A percentile compares a stretch with the other conserved stretches of the same genome.
Conservation (phyloP, 331 rosid species). For the Rhamnella rubrinervis region DNA sequence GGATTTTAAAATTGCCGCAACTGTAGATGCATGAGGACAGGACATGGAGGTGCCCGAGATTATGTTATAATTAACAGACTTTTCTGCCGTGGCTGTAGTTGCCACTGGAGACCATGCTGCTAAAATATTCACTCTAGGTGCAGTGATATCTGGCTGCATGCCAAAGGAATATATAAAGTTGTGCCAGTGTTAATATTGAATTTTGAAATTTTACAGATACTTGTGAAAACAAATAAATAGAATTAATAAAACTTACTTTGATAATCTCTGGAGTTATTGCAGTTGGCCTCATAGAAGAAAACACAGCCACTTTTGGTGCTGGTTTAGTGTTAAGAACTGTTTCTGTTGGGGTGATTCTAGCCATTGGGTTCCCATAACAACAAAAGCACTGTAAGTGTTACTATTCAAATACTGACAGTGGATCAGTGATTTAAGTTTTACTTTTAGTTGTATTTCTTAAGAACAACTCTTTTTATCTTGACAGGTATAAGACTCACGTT, state of each 20-base stretch:
- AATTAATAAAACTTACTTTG: constrained; percentile 39
- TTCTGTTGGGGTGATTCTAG: constrained; percentile 44
- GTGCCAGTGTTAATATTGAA: constrained; percentile 14
- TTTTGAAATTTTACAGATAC: constrained; percentile 5
- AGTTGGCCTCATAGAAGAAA: constrained; percentile 76
- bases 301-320: constrained; percentile 61
- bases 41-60: constrained; percentile 71
- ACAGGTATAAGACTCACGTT: constrained; percentile 47
- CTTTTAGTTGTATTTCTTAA: neutral
- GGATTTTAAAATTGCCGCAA: constrained; percentile 55
- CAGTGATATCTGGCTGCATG: constrained; percentile 62
- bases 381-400: constrained; percentile 4
- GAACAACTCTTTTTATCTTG: neutral
- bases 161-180: constrained; percentile 18
- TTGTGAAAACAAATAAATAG: neutral
- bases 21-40: constrained; percentile 59
- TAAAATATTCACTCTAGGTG: constrained; percentile 63
- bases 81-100: constrained; percentile 42
- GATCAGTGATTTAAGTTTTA: neutral
- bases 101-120: constrained; percentile 75
- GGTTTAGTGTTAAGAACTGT: constrained; percentile 50
- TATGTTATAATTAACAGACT: constrained; percentile 55
- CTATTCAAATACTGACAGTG: neutral
- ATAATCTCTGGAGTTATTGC: constrained; percentile 60
- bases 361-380: constrained; percentile 50